Conservation (phyloP, 805 yeast species). For the Candida boleticola region DNA sequence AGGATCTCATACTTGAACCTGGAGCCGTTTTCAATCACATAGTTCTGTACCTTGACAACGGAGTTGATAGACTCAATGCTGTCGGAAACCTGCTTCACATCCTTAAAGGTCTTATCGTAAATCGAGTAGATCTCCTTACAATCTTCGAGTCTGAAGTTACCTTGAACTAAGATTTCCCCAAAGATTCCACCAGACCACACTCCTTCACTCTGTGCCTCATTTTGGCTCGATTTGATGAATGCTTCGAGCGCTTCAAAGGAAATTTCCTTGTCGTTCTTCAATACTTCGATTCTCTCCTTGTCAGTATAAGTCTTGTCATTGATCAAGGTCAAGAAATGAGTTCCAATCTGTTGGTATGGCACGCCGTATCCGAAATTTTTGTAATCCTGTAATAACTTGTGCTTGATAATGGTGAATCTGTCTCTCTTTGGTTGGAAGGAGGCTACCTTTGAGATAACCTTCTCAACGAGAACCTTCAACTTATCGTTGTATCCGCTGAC, state of each 20-base stretch:
- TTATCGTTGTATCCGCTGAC: slow-evolving; percentile 85
- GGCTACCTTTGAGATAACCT: slow-evolving; percentile 54
- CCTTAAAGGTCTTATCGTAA: slow-evolving; percentile 21
- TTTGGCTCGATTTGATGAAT: slow-evolving; percentile 41
- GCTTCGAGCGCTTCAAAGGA: slow-evolving; percentile 48
- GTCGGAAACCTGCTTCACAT: neutral
- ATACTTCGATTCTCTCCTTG: slow-evolving; percentile 55
- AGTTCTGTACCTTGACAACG: slow-evolving; percentile 31
- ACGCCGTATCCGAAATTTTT: slow-evolving; percentile 68
- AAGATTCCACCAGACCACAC: slow-evolving; percentile 58
- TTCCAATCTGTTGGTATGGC: slow-evolving; percentile 77
- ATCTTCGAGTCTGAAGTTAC: slow-evolving; percentile 58
- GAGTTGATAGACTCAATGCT: slow-evolving; percentile 11
- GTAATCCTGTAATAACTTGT: slow-evolving; percentile 57
- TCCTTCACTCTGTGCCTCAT: slow-evolving; percentile 2
- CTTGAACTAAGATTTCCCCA: slow-evolving; percentile 71
- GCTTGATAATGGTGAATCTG: slow-evolving; percentile 67
- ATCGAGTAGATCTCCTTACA: slow-evolving; percentile 50
- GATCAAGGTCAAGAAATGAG: slow-evolving; percentile 58
- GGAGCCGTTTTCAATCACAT: slow-evolving; percentile 27
- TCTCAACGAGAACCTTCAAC: slow-evolving; percentile 57
- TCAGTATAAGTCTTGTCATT: slow-evolving; percentile 70
- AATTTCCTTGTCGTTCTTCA: slow-evolving; percentile 27
- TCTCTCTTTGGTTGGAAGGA: slow-evolving; percentile 49
- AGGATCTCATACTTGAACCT: slow-evolving; percentile 47